phyloP scores from a whole-genome alignment of 106 monocot genomes.

The Hemerocallis citrina region DNA sequence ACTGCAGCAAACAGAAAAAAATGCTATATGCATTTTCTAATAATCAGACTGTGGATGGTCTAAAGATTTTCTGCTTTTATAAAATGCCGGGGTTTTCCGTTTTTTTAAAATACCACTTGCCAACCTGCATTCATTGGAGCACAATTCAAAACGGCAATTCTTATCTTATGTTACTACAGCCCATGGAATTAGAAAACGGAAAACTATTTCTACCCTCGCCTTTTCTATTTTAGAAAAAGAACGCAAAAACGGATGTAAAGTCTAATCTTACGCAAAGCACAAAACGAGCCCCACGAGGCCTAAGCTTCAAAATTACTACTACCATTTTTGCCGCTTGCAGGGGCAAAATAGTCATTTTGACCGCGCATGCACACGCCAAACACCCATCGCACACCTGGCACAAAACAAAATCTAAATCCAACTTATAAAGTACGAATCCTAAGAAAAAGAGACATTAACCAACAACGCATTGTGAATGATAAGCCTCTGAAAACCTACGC shows the following conservation, averaged over 20 bases:
- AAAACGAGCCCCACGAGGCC: not conserved
- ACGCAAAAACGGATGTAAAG: not conserved
- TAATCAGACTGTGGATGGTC: too few relatives aligned
- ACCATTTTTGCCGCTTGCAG: not conserved
- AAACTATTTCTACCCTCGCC: not conserved
- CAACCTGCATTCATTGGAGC: too few relatives aligned
- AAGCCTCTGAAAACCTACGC: not conserved
- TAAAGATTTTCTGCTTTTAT: too few relatives aligned
- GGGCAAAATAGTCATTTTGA: not conserved
- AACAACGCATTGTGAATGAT: not conserved
- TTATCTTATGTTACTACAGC: too few relatives aligned
- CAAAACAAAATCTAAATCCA: not conserved
- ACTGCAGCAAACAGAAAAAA: too few relatives aligned
- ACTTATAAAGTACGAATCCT: not conserved
- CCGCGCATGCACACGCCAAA: not conserved
- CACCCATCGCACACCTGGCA: slow-evolving; percentile 8
- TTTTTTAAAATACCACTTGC: too few relatives aligned
- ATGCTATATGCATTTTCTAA: too few relatives aligned
- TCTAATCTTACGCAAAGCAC: not conserved
- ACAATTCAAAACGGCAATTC: too few relatives aligned
- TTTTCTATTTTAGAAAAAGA: not conserved
- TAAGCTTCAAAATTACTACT: not conserved
- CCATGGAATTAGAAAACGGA: not conserved
- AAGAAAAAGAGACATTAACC: slow-evolving; percentile 4
- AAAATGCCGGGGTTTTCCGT: too few relatives aligned